phyloP scores from a whole-genome alignment of 2,329 filamentous ascomycete genomes.

The Aspergillus pseudotamarii region DNA sequence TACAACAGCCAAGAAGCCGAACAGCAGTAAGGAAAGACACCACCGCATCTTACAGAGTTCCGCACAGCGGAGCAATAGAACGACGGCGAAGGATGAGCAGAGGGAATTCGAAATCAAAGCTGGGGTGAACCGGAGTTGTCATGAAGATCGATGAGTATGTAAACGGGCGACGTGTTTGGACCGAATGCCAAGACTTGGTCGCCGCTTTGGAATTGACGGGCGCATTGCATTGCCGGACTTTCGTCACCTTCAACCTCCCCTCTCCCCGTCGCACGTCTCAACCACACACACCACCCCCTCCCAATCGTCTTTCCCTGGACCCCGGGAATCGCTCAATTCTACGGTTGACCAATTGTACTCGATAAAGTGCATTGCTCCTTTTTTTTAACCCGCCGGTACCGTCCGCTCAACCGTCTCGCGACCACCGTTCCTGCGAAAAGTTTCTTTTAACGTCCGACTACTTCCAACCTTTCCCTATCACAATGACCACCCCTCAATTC shows the following conservation, averaged over 20 bases:
- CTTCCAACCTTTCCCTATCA: conserved; percentile 17
- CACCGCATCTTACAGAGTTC: conserved; percentile 67
- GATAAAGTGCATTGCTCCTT: not conserved
- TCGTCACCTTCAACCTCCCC: conserved; percentile 35
- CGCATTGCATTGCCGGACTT: conserved; percentile 30
- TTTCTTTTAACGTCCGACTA: conserved; percentile 23
- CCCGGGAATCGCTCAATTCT: conserved; percentile 4
- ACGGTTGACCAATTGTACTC: not conserved
- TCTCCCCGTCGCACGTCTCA: conserved; percentile 18
- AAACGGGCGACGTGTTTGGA: conserved; percentile 50
- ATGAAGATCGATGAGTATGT: conserved; percentile 19
- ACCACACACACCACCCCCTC: conserved; percentile 11
- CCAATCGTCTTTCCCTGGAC: not conserved
- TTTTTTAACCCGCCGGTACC: not conserved
- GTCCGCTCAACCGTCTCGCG: not conserved
- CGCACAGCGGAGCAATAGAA: conserved; percentile 36
- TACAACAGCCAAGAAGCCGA: conserved; percentile 57
- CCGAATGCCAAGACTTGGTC: conserved; percentile 42
- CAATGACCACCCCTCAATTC: conserved; percentile 70
- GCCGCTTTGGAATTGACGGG: conserved; percentile 19
- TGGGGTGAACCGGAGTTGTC: conserved; percentile 9
- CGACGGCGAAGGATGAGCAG: conserved; percentile 17
- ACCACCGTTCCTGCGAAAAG: conserved; percentile 22
- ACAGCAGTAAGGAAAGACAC: conserved; percentile 69
- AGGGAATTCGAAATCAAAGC: conserved; percentile 3